phyloP scores from a whole-genome alignment of 1,284 basidiomycete species.

The Peniophora sp. region DNA sequence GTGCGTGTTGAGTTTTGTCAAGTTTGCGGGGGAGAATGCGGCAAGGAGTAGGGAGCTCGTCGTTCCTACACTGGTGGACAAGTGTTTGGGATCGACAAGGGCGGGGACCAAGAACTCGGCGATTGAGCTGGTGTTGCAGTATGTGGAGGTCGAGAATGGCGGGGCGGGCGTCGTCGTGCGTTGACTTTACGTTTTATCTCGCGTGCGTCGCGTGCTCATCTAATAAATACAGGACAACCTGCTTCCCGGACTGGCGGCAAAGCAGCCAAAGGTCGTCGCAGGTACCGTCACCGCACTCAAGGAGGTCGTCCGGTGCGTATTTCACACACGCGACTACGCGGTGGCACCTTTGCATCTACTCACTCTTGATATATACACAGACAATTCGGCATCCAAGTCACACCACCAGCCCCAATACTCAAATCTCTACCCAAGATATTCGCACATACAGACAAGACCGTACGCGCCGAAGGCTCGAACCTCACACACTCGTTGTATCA shows the following conservation, averaged over 20 bases:
- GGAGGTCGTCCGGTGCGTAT: slow-evolving; percentile 61
- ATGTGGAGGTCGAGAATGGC: slow-evolving; percentile 90
- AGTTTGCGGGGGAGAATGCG: slow-evolving; percentile 85
- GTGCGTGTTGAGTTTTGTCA: slow-evolving; percentile 78
- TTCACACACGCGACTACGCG: slow-evolving; percentile 9
- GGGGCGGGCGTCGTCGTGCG: slow-evolving; percentile 85
- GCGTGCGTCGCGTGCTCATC: slow-evolving; percentile 12
- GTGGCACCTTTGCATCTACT: background rate
- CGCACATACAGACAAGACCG: slow-evolving; percentile 91
- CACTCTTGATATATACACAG: slow-evolving; percentile 31
- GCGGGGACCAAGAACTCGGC: slow-evolving; percentile 91
- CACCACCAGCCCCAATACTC: slow-evolving; percentile 74
- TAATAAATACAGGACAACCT: slow-evolving; percentile 61
- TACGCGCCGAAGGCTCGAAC: slow-evolving; percentile 84
- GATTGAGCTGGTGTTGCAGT: slow-evolving; percentile 81
- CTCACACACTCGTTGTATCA: slow-evolving; percentile 81
- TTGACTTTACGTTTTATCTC: slow-evolving; percentile 19
- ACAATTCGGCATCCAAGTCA: slow-evolving; percentile 74
- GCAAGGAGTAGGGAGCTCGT: slow-evolving; percentile 78
- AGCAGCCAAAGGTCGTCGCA: slow-evolving; percentile 93
- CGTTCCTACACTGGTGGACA: slow-evolving; percentile 89
- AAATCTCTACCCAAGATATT: slow-evolving; percentile 92
- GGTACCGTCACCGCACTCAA: slow-evolving; percentile 76
- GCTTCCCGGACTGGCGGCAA: slow-evolving; percentile 79
- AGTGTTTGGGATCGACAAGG: slow-evolving; percentile 87